Evolutionary conservation across 2,329 filamentous ascomycete species (phyloP).

Genomic region (Ophiobolus disseminans): DNA sequence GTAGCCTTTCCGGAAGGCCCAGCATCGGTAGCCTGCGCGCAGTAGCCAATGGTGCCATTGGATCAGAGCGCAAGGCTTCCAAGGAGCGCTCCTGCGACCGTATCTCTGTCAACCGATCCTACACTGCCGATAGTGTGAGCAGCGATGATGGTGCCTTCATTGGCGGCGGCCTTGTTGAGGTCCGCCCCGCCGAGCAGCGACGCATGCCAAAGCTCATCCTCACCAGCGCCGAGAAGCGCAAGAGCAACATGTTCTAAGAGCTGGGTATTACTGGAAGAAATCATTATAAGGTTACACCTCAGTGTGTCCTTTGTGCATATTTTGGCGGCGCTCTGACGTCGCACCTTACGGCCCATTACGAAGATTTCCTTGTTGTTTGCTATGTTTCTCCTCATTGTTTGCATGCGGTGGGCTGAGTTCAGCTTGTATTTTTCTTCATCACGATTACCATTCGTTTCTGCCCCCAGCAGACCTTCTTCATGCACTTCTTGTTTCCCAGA

Average conservation of each 20-base stretch:
- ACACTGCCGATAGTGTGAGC: constrained; percentile 69
- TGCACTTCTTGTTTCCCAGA: constrained; percentile 32
- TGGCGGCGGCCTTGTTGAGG: constrained; percentile 63
- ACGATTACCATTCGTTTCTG: constrained; percentile 45
- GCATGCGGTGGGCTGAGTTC: constrained; percentile 30
- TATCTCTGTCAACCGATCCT: constrained; percentile 50
- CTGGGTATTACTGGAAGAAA: constrained; percentile 16
- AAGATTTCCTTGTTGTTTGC: constrained; percentile 39
- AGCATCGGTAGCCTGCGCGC: constrained; percentile 78
- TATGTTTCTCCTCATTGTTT: constrained; percentile 25
- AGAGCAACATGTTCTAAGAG: constrained; percentile 68
- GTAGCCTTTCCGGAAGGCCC: constrained; percentile 78
- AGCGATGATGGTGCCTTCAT: constrained; percentile 66
- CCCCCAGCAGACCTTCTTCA: constrained; percentile 34
- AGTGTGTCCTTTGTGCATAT: constrained; percentile 45
- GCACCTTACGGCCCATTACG: constrained; percentile 48
- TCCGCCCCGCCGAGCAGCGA: constrained; percentile 64
- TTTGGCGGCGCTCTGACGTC: constrained; percentile 35
- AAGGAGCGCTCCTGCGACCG: constrained; percentile 48
- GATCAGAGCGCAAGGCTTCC: constrained; percentile 76
- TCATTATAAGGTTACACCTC: constrained; percentile 17
- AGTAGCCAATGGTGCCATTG: constrained; percentile 82
- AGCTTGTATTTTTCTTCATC: constrained; percentile 28
- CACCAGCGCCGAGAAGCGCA: constrained; percentile 89
- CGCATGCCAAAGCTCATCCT: constrained; percentile 87